Evolutionary conservation across 2,329 filamentous ascomycete genomes (phyloP).

Genomic region (Talaromyces sp.): DNA sequence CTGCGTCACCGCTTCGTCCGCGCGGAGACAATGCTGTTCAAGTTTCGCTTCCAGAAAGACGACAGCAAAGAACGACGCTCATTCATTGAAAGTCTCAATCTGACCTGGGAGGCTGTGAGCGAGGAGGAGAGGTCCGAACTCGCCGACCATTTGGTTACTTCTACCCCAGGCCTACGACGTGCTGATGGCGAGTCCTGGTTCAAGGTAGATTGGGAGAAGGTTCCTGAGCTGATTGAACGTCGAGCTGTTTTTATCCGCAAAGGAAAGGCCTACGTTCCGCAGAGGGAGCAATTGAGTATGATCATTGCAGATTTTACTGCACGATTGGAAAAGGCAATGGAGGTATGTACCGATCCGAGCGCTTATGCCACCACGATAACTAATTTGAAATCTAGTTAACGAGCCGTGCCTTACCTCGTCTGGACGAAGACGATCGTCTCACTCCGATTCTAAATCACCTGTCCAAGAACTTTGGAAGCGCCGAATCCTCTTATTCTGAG

Average conservation of each 20-base stretch:
- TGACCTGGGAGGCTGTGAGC: constrained; percentile 79
- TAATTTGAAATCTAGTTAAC: constrained; percentile 59
- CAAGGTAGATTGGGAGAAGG: constrained; percentile 93
- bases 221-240: constrained; percentile 82
- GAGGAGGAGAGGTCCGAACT: constrained; percentile 75
- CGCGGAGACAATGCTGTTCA: constrained; percentile 85
- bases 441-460: constrained; percentile 72
- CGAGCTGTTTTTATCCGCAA: constrained; percentile 70
- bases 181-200: constrained; percentile 83
- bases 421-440: constrained; percentile 94
- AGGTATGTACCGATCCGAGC: constrained; percentile 52
- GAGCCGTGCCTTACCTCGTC: constrained; percentile 79
- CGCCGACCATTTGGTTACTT: constrained; percentile 58
- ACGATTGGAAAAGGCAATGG: constrained; percentile 74
- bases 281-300: constrained; percentile 81
- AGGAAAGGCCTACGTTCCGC: constrained; percentile 88
- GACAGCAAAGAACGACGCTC: constrained; percentile 66
- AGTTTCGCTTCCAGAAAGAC: constrained; percentile 74
- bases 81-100: constrained; percentile 72
- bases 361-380: not conserved
- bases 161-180: constrained; percentile 47
- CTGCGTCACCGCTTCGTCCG: constrained; percentile 79
- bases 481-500: constrained; percentile 74
- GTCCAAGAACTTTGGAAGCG: constrained; percentile 93
- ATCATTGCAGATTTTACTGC: constrained; percentile 81